These are phyloP conservation scores for Tuctoria greenei DNA, from an alignment of 176 grass and related monocot species.

Conservation along the genomic window DNA sequence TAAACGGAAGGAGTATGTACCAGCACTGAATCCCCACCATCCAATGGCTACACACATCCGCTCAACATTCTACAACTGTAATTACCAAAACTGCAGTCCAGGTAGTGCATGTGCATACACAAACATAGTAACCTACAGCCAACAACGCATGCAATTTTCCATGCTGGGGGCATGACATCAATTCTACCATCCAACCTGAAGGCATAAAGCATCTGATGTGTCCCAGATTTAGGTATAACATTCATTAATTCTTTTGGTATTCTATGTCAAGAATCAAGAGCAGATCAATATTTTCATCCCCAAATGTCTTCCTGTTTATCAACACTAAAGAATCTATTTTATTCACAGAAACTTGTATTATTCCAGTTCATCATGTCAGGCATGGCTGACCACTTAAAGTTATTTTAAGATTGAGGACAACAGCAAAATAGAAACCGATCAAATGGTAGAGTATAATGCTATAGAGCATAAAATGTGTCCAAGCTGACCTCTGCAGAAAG, in stretches of 20 bases:
- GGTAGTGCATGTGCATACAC: background rate
- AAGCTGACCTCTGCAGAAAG: slow-evolving; percentile 81
- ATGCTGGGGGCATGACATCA: background rate
- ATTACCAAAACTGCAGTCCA: background rate
- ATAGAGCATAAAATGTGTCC: background rate
- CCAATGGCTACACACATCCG: too few relatives aligned
- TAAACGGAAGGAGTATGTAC: too few relatives aligned
- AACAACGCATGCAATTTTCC: background rate
- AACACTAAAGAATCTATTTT: too few relatives aligned
- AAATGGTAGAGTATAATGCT: background rate
- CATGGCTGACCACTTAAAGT: background rate
- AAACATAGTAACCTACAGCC: background rate
- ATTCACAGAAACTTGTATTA: too few relatives aligned
- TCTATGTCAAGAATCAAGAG: too few relatives aligned
- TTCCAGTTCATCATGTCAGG: background rate
- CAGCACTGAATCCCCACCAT: too few relatives aligned
- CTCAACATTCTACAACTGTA: too few relatives aligned
- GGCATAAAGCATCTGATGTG: background rate
- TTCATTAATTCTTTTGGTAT: too few relatives aligned
- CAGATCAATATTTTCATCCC: too few relatives aligned
- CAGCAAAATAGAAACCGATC: background rate
- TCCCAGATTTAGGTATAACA: background rate
- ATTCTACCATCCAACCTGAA: too few relatives aligned
- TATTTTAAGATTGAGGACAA: background rate
- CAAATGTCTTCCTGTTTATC: too few relatives aligned